phyloP scores from a whole-genome alignment of 1,284 basidiomycete genomes.

The Thelephora terrestris region DNA sequence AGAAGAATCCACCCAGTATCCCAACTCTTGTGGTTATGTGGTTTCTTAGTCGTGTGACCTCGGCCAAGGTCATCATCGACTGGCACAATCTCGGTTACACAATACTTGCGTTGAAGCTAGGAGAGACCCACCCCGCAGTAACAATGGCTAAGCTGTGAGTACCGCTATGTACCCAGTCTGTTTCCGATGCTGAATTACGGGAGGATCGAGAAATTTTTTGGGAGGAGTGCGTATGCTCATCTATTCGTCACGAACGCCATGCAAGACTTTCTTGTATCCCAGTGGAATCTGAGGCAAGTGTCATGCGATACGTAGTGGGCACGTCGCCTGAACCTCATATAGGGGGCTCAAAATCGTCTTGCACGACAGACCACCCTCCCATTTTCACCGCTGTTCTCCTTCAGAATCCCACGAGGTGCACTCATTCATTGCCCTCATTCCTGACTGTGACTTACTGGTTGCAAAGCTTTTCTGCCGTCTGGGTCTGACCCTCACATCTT shows the following conservation, averaged over 20 bases:
- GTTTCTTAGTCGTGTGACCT: slow-evolving; percentile 55
- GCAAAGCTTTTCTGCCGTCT: slow-evolving; percentile 50
- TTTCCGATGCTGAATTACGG: neutral
- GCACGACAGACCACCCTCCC: slow-evolving; percentile 79
- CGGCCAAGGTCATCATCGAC: slow-evolving; percentile 88
- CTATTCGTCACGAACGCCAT: slow-evolving; percentile 92
- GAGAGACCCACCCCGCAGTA: slow-evolving; percentile 60
- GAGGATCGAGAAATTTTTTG: slow-evolving; percentile 80
- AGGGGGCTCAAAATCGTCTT: slow-evolving; percentile 76
- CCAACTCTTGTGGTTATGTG: slow-evolving; percentile 87
- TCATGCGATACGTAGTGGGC: neutral
- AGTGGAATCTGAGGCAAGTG: slow-evolving; percentile 74
- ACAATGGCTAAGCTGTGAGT: slow-evolving; percentile 61
- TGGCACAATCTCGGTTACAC: slow-evolving; percentile 99
- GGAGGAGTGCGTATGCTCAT: slow-evolving; percentile 76
- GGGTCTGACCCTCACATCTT: slow-evolving; percentile 22
- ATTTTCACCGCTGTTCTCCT: slow-evolving; percentile 63
- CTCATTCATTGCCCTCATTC: slow-evolving; percentile 9
- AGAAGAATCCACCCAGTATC: slow-evolving; percentile 92
- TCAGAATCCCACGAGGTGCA: slow-evolving; percentile 68
- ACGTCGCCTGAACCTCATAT: slow-evolving; percentile 5
- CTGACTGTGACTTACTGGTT: slow-evolving; percentile 16
- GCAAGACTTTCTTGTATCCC: slow-evolving; percentile 55
- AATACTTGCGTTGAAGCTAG: slow-evolving; percentile 79
- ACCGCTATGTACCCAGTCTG: neutral